Base-by-base conservation (phyloP, 2,329 filamentous ascomycete genomes). In the Botrytis byssoidea region DNA sequence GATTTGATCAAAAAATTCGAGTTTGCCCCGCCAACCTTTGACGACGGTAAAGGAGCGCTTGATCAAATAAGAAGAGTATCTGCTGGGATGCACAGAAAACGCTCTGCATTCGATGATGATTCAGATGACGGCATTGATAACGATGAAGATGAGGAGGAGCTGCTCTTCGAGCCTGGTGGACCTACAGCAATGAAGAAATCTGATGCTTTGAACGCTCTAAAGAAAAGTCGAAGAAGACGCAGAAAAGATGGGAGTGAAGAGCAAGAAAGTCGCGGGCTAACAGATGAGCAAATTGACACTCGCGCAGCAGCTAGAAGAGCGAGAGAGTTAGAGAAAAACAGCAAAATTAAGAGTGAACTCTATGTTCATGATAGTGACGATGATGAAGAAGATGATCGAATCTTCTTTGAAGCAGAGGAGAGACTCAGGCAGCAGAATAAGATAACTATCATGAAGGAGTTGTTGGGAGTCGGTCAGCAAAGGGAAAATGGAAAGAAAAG, bases 341-440 rank as follows among this genome's bases (percentile, higher is more conserved):
- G 86, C 46, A 92, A 92, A 80, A 92, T 96, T 83, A 98, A 98
- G 85, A 97, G 93, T 79, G 90, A 91, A 37, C 83, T 95, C 57
- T 95, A 90, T 79, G 92, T 99, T 69, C 89, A 92, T 74, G 90
- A 91, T 55, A 94, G 92, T 77, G 96, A 98, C 80, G 94, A 97
- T 77, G 94, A 97, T 79, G 90, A 88, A 48, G 93, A 94, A 65
- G 88, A 89, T 73, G 89, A 93, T 82, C 85, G 81, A 35, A 89
- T 88, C 32, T 98, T 98, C 83, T 98, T 95, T 82, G 90, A 87
- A 3, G 86, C 88, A 25, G 95, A 98, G 83, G 90, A 91, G 81
- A 84, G 87, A 76, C 85, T 91, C 74, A 86, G 92, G 67, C 86
- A 89, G 76, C 87, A 87, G 69, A 73, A 74, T 9, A 81, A 80